A percentile compares a stretch with the other conserved stretches of the same genome.
phyloP scores from a whole-genome alignment of 768 basidiomycete genomes.

The Amanita exitialis region DNA sequence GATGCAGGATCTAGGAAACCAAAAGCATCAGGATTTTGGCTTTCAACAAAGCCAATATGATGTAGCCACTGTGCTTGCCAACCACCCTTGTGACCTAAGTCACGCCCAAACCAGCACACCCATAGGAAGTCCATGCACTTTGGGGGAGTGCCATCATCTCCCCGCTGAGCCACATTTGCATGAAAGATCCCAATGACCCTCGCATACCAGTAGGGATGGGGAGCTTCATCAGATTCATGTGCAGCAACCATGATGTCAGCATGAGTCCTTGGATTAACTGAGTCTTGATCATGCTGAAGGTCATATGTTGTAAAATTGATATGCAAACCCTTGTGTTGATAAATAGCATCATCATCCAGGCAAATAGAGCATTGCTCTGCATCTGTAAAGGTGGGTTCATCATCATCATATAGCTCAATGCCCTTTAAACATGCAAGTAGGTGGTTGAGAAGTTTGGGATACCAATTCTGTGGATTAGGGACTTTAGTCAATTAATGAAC shows the following conservation, averaged over 20 bases:
- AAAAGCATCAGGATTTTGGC: conserved; percentile 19
- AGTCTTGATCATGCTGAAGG: too few species aligned
- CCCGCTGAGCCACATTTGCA: conserved; percentile 6
- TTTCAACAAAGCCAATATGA: conserved; percentile 24
- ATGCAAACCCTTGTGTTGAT: conserved; percentile 18
- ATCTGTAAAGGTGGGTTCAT: conserved; percentile 13
- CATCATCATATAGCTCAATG: conserved; percentile 11
- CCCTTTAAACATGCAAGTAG: conserved; percentile 17
- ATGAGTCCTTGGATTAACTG: too few species aligned
- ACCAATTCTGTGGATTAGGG: not conserved
- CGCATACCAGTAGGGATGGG: conserved; percentile 26
- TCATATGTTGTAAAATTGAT: conserved; percentile 19
- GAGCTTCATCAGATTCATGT: too few species aligned
- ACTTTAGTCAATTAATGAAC: not conserved
- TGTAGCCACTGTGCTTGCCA: conserved; percentile 9
- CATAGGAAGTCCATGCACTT: conserved; percentile 15
- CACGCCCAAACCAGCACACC: conserved; percentile 15
- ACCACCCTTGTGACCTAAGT: not conserved
- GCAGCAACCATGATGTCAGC: too few species aligned
- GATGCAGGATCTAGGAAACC: conserved; percentile 35
- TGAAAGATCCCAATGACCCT: conserved; percentile 15
- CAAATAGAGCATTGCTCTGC: conserved; percentile 13
- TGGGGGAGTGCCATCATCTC: not conserved
- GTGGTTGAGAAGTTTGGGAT: conserved; percentile 18
- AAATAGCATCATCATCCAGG: conserved; percentile 14